Percentiles rank a stretch among this genome's conserved stretches.
Conservation (phyloP, 2,329 filamentous ascomycete genomes). For the Beauveria sp. region DNA sequence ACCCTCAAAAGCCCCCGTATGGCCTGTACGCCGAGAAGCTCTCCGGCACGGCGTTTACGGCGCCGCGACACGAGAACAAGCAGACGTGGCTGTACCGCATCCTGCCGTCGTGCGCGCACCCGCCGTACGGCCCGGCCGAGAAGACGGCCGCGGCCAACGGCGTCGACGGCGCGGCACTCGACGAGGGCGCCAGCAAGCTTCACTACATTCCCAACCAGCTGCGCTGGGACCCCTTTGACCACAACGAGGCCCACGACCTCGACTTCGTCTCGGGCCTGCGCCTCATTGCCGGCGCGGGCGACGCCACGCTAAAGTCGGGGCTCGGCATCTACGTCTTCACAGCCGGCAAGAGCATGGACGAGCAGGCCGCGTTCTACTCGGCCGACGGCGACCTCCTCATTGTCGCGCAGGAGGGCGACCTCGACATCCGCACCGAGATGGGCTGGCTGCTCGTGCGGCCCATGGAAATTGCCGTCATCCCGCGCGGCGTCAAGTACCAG, state of each 20-base stretch:
- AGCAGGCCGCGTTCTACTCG: slow-evolving; percentile 66
- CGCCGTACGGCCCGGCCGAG: slow-evolving; percentile 43
- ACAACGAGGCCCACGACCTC: slow-evolving; percentile 44
- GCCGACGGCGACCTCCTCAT: slow-evolving; percentile 71
- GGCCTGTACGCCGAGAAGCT: slow-evolving; percentile 79
- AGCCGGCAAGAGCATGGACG: slow-evolving; percentile 64
- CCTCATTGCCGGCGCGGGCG: slow-evolving; percentile 68
- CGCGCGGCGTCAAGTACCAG: slow-evolving; percentile 60
- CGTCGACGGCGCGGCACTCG: slow-evolving; percentile 15
- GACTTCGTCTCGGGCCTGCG: slow-evolving; percentile 50
- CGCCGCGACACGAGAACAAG: slow-evolving; percentile 59
- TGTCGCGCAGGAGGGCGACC: slow-evolving; percentile 59
- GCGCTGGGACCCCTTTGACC: slow-evolving; percentile 69
- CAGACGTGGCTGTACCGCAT: slow-evolving; percentile 69
- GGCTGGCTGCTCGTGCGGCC: slow-evolving; percentile 61
- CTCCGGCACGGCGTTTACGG: slow-evolving; percentile 65
- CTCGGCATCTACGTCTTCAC: slow-evolving; percentile 71
- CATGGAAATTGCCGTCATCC: slow-evolving; percentile 65
- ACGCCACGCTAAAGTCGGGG: slow-evolving; percentile 66
- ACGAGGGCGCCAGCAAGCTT: slow-evolving; percentile 35
- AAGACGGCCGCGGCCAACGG: slow-evolving; percentile 17
- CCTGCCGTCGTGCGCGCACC: slow-evolving; percentile 55
- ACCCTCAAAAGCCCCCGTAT: slow-evolving; percentile 72
- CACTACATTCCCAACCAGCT: slow-evolving; percentile 75
- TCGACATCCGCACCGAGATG: slow-evolving; percentile 67